Base-by-base conservation (phyloP, 495 filamentous ascomycete genomes). In the Aspergillus haitiensis region DNA sequence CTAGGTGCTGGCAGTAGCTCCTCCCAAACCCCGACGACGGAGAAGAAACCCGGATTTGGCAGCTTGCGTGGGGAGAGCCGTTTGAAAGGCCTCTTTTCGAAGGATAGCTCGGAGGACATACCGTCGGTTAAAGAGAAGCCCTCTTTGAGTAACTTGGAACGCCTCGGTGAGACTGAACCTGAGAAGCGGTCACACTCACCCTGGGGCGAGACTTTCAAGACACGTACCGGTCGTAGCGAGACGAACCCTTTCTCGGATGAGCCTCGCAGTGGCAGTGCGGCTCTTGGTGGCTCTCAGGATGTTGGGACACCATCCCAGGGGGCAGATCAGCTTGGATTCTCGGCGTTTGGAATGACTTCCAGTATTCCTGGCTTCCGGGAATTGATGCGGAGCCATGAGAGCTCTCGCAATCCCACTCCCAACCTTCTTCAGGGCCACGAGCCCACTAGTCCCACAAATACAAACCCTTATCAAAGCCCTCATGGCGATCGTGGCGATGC, bases 391-490 rank as follows among this genome's bases (percentile, higher is more conserved):
- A 80, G 83, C 55, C 77, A 82, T 27, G 82, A 88, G 48, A 78
- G 77, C 49, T 82, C 80, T 11, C 77, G 82, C 37, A 83, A 87
- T 67, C 78, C 80, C 63, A 86, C 79, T 64, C 82, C 77, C 46
- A 81, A 78, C 52, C 75, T 81, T 42, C 73, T 78, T 54, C 81
- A 82, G 50, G 80, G 74, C 50, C 78, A 82, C 55, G 89, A 92
- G 61, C 87, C 87, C 7, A 82, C 89, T 60, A 98, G 95, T 67
- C 95, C 94, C 37, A 94, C 93, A 0, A 92, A 96, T 60, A 98
- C 94, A 1, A 98, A 98, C 71, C 95, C 94, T n/a, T 98, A 93
- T 67, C 89, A 90, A 63, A 98, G 93, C 71, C 95, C 94, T 8
- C 85, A 89, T n/a, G 88, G 84, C n/a, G 89, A 92, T 15, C 84